phyloP scores from a whole-genome alignment of 1,284 basidiomycete species.

The Rhodotorula sp. region DNA sequence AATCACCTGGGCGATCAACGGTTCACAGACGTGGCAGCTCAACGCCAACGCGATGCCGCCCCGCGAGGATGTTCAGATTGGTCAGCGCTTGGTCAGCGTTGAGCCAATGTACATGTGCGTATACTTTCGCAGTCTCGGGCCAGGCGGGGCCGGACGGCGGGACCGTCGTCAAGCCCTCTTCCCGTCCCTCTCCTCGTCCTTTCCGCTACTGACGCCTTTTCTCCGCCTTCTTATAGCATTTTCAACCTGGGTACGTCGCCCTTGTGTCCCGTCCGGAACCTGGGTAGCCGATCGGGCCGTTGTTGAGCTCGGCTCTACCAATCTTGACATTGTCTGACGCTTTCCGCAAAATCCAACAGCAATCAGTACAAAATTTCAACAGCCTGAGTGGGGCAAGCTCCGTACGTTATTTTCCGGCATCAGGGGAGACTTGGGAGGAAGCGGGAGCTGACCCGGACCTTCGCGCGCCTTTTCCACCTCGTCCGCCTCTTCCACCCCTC shows the following conservation, averaged over 20 bases:
- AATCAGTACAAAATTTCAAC: neutral
- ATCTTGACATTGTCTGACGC: neutral
- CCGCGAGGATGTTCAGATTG: constrained; percentile 66
- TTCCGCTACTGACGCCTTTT: neutral
- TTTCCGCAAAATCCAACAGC: too few relatives aligned
- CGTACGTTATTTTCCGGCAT: neutral
- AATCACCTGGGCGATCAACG: constrained; percentile 74
- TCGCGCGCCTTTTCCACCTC: too few relatives aligned
- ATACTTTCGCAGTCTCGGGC: constrained; percentile 19
- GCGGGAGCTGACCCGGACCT: neutral
- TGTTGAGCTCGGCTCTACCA: neutral
- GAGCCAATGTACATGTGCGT: constrained; percentile 60
- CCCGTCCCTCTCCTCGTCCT: neutral
- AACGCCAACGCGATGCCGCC: constrained; percentile 69
- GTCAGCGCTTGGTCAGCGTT: constrained; percentile 71
- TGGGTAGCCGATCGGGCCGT: too few relatives aligned
- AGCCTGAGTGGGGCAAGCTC: constrained; percentile 14
- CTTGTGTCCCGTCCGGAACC: too few relatives aligned
- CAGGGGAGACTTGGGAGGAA: too few relatives aligned
- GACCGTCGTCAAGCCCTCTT: neutral
- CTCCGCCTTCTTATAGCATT: constrained; percentile 12
- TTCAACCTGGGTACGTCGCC: constrained; percentile 19
- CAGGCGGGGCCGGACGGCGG: neutral
- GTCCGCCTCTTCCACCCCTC: too few relatives aligned
- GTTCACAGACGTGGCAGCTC: constrained; percentile 72